Percentiles rank a stretch among this genome's conserved stretches.
Conservation (phyloP, 805 yeast genomes). For the Crinitomyces ghanaensis region DNA sequence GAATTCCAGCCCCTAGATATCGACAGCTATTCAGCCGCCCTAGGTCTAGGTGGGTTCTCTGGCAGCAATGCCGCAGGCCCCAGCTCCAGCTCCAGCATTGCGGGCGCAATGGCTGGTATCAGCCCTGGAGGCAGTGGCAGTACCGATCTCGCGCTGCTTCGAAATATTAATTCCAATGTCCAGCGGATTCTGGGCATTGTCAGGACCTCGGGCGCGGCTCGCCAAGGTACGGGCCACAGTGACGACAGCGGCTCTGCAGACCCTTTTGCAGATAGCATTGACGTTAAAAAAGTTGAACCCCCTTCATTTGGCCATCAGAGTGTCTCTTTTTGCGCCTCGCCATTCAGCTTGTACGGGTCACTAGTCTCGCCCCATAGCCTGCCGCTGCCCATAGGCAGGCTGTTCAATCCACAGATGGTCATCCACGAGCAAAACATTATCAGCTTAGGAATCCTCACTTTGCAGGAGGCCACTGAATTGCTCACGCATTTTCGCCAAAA, state of each 20-base stretch:
- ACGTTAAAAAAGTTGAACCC: constrained; percentile 5
- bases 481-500: constrained; percentile 50
- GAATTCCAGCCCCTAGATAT: too few species aligned
- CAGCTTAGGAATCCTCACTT: constrained; percentile 36
- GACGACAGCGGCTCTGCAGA: constrained; percentile 3
- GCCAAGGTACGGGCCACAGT: neutral
- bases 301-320: constrained; percentile 29
- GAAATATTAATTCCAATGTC: constrained; percentile 3
- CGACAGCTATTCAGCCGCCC: constrained; percentile 1
- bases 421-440: constrained; percentile 36
- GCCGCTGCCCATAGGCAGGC: constrained; percentile 30
- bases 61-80: constrained; percentile 6
- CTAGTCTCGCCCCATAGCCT: constrained; percentile 23
- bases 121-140: constrained; percentile 6
- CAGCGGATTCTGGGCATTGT: neutral
- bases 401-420: constrained; percentile 23
- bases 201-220: neutral
- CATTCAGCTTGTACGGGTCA: constrained; percentile 32
- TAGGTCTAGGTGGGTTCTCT: constrained; percentile 2
- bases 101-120: too few species aligned
- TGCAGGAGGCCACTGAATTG: constrained; percentile 37
- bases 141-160: constrained; percentile 4
- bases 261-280: too few species aligned
- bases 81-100: constrained; percentile 17
- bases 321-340: constrained; percentile 31